phyloP scores from a whole-genome alignment of 768 basidiomycete genomes.

The Trametes cingulata region DNA sequence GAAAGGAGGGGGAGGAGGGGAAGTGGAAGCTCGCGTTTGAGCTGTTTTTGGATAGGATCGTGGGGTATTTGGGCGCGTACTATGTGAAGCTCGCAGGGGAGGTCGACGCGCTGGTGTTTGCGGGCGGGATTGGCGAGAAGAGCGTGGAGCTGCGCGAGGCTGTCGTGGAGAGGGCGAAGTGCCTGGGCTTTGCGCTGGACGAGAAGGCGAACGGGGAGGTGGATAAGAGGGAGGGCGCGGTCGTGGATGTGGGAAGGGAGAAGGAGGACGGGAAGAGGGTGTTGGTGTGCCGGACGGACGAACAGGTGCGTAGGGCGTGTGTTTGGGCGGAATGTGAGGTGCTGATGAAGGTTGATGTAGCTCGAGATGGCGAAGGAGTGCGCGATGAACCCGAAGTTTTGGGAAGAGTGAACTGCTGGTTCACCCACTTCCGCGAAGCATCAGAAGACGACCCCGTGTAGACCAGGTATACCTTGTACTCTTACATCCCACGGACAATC shows the following conservation, averaged over 20 bases:
- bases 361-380: constrained; percentile 50
- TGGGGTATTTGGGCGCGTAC: constrained; percentile 74
- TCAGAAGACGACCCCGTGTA: not conserved
- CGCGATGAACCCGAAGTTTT: constrained; percentile 29
- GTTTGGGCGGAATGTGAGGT: not conserved
- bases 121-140: constrained; percentile 87
- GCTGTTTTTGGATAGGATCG: constrained; percentile 75
- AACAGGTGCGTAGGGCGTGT: constrained; percentile 46
- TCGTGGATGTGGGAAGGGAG: constrained; percentile 48
- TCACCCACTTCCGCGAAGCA: too few relatives aligned
- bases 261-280: constrained; percentile 36
- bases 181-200: constrained; percentile 65
- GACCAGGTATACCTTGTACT: not conserved
- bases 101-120: constrained; percentile 82
- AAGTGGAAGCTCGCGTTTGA: constrained; percentile 66
- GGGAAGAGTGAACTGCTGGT: constrained; percentile 17
- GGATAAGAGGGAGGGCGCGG: constrained; percentile 37
- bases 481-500: not conserved
- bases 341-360: constrained; percentile 11
- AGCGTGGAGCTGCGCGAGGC: constrained; percentile 60
- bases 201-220: constrained; percentile 46
- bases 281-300: constrained; percentile 67
- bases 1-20: constrained; percentile 32
- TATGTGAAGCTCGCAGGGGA: constrained; percentile 66
- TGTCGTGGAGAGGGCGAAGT: constrained; percentile 52